Percentiles rank a stretch among this genome's conserved stretches.
These are phyloP conservation scores for Aspergillus nidulans DNA, from an alignment of 495 filamentous ascomycete genomes.

Conservation along the genomic window DNA sequence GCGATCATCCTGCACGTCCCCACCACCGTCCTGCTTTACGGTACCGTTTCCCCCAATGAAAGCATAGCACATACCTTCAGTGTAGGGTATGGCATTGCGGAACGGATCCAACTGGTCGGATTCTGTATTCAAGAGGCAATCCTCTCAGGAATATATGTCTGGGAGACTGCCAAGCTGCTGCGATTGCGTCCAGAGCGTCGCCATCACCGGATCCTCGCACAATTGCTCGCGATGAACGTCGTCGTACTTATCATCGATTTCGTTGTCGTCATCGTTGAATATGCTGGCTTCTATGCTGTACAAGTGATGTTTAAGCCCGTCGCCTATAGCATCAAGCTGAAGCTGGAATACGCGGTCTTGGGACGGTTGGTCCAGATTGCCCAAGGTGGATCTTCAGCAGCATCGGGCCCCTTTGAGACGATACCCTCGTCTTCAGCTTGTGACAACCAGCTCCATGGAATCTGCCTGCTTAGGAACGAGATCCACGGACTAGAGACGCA, in stretches of 20 bases:
- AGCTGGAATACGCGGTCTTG: slow-evolving; percentile 50
- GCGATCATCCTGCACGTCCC: slow-evolving; percentile 41
- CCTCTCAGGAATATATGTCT: slow-evolving; percentile 54
- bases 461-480: background rate
- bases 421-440: background rate
- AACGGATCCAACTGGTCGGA: slow-evolving; percentile 48
- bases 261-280: slow-evolving; percentile 43
- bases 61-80: slow-evolving; percentile 12
- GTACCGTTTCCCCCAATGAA: slow-evolving; percentile 22
- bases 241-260: slow-evolving; percentile 48
- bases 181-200: slow-evolving; percentile 29
- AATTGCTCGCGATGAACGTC: slow-evolving; percentile 48
- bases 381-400: background rate
- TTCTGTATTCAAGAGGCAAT: slow-evolving; percentile 54
- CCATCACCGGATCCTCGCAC: slow-evolving; percentile 30
- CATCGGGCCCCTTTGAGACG: background rate
- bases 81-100: slow-evolving; percentile 43
- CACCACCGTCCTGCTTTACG: slow-evolving; percentile 40
- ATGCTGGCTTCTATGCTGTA: slow-evolving; percentile 41
- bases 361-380: slow-evolving; percentile 43
- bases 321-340: slow-evolving; percentile 52
- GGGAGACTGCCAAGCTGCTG: slow-evolving; percentile 44
- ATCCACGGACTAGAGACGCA: background rate
- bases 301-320: slow-evolving; percentile 49
- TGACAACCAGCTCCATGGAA: background rate